Evolutionary conservation across 1,284 basidiomycete genomes (phyloP), one percentile per base, ranked within the genome.

Genomic region (Leccinum fuscescens): DNA sequence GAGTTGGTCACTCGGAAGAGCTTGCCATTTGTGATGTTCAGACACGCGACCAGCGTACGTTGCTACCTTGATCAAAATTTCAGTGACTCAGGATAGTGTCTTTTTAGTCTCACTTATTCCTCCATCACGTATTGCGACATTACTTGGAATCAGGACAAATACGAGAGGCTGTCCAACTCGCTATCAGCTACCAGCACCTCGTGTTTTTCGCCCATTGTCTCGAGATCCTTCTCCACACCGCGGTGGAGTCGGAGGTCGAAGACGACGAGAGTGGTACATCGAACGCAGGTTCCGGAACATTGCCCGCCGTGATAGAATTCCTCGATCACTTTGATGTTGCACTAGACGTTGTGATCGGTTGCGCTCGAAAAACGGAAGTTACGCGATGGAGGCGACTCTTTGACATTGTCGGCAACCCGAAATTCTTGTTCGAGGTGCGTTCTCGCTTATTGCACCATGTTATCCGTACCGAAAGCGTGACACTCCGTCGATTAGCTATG

Each of bases 351-450:
- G 93, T 99, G 1, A 96, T 98, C 7, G 89, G 92, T 6, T 98
- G 96, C 70, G 97, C 97, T 7, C 82, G 97, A 54, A 99, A 99
- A 79, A 99, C 95, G 3, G 97, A 99, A 75, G 86, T 96, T 68
- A 89, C 92, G 6, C 79, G 92, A 52, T 99, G 97, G 97, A 83
- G 83, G 37, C 83, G 89, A 61, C 78, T 99, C 24, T 99, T 99
- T 72, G 87, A 86, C 59, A 83, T 93, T 15, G 95, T 97, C 4
- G 97, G 97, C 2, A 89, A 88, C 66, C 96, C 97, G 0, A 88
- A 93, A 67, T 80, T 83, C 2, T 79, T 99, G n/a, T 98, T 98
- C 70, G 94, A 97, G 80, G 91, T 91, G 70, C 37, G 78, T 67
- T 49, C 0, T 24, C 46, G 33, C 29, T 44, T 8, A 33, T 58